Percentiles rank a stretch among this genome's conserved stretches.
phyloP scores from a whole-genome alignment of 192 early-diverging fungal genomes.

The Coemansia sp. region DNA sequence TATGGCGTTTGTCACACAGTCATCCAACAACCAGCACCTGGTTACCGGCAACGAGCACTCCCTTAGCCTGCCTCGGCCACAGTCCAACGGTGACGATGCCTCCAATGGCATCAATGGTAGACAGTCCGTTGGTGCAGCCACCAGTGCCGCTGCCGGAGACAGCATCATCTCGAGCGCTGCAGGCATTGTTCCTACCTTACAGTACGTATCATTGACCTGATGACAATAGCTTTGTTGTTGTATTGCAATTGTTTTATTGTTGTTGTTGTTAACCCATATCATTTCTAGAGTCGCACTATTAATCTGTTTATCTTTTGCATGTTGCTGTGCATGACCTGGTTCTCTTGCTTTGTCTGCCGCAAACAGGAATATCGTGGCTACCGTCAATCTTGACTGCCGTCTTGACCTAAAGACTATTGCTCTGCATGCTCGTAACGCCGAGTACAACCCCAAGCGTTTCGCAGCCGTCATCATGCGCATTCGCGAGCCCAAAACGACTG shows the following conservation, averaged over 20 bases:
- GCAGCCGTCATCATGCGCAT: conserved; percentile 99
- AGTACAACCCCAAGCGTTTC: conserved; percentile 99
- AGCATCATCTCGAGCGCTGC: conserved; percentile 29
- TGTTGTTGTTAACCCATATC: no score
- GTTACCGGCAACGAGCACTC: conserved; percentile 17
- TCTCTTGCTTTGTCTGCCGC: not conserved
- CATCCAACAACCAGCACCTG: conserved; percentile 21
- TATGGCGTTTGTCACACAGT: conserved; percentile 51
- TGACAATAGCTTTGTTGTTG: not conserved
- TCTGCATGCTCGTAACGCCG: conserved; percentile 98
- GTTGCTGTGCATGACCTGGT: not conserved
- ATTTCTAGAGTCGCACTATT: no score
- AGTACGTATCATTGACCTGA: conserved; percentile 25
- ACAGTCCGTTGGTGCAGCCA: conserved; percentile 2
- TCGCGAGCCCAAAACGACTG: conserved; percentile 98
- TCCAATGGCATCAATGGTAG: conserved; percentile 3
- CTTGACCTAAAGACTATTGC: conserved; percentile 99
- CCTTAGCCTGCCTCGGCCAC: conserved; percentile 26
- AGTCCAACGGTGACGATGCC: conserved; percentile 4
- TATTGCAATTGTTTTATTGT: not conserved
- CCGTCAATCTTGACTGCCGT: conserved; percentile 95
- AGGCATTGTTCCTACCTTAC: conserved; percentile 53
- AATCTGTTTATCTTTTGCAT: not conserved
- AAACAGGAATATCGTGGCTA: conserved; percentile 94
- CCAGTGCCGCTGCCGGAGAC: conserved; percentile 6